Evolutionary conservation across 257 asterid species (phyloP).

Genomic region (Asclepias syriaca): DNA sequence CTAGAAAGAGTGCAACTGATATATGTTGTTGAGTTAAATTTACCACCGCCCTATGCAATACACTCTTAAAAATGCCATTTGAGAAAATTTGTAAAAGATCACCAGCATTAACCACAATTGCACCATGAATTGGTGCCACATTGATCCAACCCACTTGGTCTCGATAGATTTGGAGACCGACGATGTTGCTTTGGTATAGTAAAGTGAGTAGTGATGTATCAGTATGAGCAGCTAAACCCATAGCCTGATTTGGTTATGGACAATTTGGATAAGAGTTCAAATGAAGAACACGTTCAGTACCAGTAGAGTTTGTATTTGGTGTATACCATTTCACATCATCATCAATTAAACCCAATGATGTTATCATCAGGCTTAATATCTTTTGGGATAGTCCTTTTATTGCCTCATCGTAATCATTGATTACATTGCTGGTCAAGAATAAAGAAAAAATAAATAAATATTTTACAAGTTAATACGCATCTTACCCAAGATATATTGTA

Average conservation of each 20-base stretch:
- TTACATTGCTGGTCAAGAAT: neutral
- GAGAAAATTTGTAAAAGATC: slow-evolving; percentile 10
- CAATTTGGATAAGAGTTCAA: slow-evolving; percentile 12
- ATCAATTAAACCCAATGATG: too few relatives aligned
- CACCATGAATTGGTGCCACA: slow-evolving; percentile 20
- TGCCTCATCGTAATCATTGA: slow-evolving; percentile 1
- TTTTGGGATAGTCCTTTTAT: neutral
- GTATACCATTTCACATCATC: slow-evolving; percentile 7
- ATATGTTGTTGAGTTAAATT: neutral
- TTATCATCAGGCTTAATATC: neutral
- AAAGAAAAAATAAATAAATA: neutral
- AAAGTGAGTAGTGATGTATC: slow-evolving; percentile 15
- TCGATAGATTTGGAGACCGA: slow-evolving; percentile 8
- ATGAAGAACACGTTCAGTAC: neutral
- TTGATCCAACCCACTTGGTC: neutral
- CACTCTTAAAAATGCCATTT: neutral
- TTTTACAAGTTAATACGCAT: too few relatives aligned
- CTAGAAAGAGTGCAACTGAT: neutral
- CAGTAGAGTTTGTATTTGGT: neutral
- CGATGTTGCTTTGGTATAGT: slow-evolving; percentile 9
- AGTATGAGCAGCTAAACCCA: slow-evolving; percentile 14
- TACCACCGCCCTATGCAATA: neutral
- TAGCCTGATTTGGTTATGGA: slow-evolving; percentile 15
- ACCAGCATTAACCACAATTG: slow-evolving; percentile 30
- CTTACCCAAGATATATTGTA: too few relatives aligned